Evolutionary conservation across 345 rosid genomes (phyloP).

Genomic region (Cardamine resedifolia): DNA sequence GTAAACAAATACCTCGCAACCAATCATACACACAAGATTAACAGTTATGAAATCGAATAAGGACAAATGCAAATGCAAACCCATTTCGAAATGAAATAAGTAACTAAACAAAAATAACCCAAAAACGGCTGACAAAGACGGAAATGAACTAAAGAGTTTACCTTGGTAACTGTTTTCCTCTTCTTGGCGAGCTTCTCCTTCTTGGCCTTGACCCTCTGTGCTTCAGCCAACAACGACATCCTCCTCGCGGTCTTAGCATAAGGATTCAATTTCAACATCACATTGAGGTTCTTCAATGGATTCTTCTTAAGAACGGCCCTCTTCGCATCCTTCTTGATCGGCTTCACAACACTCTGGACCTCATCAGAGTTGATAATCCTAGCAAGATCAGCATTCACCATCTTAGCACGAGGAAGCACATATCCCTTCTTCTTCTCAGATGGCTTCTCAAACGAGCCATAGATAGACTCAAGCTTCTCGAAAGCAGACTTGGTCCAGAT

Average conservation of each 20-base stretch:
- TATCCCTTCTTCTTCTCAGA: conserved; percentile 95
- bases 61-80: background rate
- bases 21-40: background rate
- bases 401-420: conserved; percentile 79
- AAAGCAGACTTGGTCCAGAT: conserved; percentile 96
- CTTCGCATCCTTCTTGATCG: conserved; percentile 71
- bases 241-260: conserved; percentile 96
- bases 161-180: conserved; percentile 77
- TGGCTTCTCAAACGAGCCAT: conserved; percentile 77
- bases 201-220: conserved; percentile 87
- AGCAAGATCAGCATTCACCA: conserved; percentile 92
- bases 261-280: conserved; percentile 81
- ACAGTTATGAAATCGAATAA: background rate
- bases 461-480: conserved; percentile 88
- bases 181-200: conserved; percentile 95
- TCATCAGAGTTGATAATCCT: conserved; percentile 97
- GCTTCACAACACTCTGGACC: conserved; percentile 90
- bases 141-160: conserved; percentile 25
- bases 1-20: background rate
- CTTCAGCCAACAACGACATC: conserved; percentile 94
- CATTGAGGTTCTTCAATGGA: conserved; percentile 83
- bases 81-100: background rate
- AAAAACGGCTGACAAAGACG: background rate
- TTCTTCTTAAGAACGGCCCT: conserved; percentile 92
- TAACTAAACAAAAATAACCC: background rate